Evolutionary conservation across 1,284 basidiomycete genomes (phyloP), one percentile per base, ranked within the genome.

Genomic region (Puccinia hordei): DNA sequence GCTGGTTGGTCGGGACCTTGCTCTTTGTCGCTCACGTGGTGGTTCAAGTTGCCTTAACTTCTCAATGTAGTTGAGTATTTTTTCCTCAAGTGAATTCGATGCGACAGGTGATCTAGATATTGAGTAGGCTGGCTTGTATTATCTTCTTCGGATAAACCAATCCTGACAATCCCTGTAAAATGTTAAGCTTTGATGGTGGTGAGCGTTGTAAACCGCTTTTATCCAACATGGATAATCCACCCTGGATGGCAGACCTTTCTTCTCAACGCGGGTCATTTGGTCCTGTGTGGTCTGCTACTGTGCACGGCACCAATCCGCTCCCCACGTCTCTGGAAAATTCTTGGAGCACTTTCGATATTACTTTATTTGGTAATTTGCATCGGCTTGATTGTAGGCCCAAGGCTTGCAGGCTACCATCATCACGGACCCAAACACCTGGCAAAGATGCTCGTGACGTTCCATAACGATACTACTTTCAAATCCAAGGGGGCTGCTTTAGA

Each of bases 21-120:
- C 68, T 80, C 8, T 80, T 80, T 73, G 57, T 80, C 19, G 68
- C 69, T 24, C 78, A 80, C 53, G 78, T 80, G 12, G 65, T 79
- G 22, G 63, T 79, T n/a, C 76, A 79, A 59, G 76, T 79, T 2
- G 76, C 76, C 8, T 24, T 79, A 44, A 79, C 76, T 49, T 79
- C 76, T 44, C 76, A 79, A 61, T 79, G 49, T 30, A 79, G 76
- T 79, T 74, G 65, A 79, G 76, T 69, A 17, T 35, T n/a, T n/a
- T n/a, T n/a, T n/a, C n/a, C n/a, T n/a, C n/a, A n/a, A n/a, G n/a
- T n/a, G n/a, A n/a, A n/a, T n/a, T n/a, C n/a, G n/a, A n/a, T n/a
- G n/a, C n/a, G n/a, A n/a, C n/a, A n/a, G n/a, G n/a, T n/a, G n/a
- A n/a, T n/a, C n/a, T n/a, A 38, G 6, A 35, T 61, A 33, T 38